Conservation (phyloP, 345 rosid species). For the Kandelia obovata region DNA sequence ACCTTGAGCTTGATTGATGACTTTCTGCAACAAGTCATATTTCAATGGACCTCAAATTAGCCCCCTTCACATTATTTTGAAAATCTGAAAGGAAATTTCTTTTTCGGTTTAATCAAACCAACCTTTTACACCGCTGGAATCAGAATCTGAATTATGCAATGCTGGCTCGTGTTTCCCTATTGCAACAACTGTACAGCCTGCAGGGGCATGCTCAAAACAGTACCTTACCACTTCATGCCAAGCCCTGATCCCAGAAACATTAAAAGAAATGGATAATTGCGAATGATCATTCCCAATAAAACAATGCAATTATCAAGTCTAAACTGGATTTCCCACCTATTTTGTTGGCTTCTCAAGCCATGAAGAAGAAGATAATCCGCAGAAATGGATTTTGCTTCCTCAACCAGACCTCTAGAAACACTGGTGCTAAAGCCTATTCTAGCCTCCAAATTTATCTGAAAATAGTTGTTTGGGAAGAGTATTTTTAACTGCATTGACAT, state of each 20-base stretch:
- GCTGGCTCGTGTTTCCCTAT: constrained; percentile 40
- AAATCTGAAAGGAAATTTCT: neutral
- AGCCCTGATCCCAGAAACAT: constrained; percentile 29
- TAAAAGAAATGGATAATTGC: neutral
- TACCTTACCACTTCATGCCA: constrained; percentile 42
- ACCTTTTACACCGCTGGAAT: constrained; percentile 43
- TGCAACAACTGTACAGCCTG: constrained; percentile 62
- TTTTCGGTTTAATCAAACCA: constrained; percentile 3
- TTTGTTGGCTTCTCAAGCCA: constrained; percentile 46
- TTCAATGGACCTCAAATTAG: neutral
- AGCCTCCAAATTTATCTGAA: constrained; percentile 83
- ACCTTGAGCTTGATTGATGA: constrained; percentile 26
- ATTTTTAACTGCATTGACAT: too few relatives aligned
- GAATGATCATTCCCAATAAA: neutral
- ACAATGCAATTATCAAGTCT: neutral
- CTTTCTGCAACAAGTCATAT: constrained; percentile 20
- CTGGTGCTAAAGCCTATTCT: constrained; percentile 65
- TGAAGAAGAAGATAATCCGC: constrained; percentile 68
- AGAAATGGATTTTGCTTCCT: constrained; percentile 70
- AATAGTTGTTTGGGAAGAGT: neutral
- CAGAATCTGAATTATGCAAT: constrained; percentile 24
- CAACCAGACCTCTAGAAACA: constrained; percentile 52
- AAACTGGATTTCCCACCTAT: constrained; percentile 26
- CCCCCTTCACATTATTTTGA: neutral
- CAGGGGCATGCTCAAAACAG: constrained; percentile 57